Percentiles rank a stretch among this genome's conserved stretches.
These are phyloP conservation scores for Nasturtium officinale DNA, from an alignment of 345 rosid genomes.

Conservation along the genomic window DNA sequence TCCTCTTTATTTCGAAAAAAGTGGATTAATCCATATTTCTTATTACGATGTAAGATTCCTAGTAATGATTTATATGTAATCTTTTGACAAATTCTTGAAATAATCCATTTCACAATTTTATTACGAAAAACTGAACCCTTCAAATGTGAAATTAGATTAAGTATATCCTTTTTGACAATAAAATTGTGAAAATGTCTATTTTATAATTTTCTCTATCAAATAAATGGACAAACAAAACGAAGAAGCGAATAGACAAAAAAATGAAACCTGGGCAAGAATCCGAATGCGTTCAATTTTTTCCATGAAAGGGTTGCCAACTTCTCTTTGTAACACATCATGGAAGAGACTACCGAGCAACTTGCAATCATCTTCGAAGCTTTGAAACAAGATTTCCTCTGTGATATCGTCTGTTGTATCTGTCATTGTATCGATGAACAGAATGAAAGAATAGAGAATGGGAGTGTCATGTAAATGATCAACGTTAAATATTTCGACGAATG, in stretches of 20 bases:
- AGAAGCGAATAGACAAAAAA: background rate
- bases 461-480: slow-evolving; percentile 8
- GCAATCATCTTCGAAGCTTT: slow-evolving; percentile 91
- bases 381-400: slow-evolving; percentile 91
- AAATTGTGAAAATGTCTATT: too few relatives aligned
- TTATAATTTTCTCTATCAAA: too few relatives aligned
- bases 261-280: slow-evolving; percentile 75
- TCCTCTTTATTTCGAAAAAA: background rate
- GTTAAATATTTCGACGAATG: background rate
- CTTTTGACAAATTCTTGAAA: too few relatives aligned
- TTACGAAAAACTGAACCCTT: too few relatives aligned
- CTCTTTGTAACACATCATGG: slow-evolving; percentile 82
- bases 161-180: too few relatives aligned
- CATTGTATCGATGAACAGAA: slow-evolving; percentile 48
- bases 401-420: slow-evolving; percentile 97
- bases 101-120: too few relatives aligned
- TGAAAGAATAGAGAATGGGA: background rate
- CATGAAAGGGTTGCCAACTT: slow-evolving; percentile 67
- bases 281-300: slow-evolving; percentile 73
- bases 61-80: background rate
- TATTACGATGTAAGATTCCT: background rate
- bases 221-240: too few relatives aligned
- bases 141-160: too few relatives aligned
- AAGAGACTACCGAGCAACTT: slow-evolving; percentile 84
- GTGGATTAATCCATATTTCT: background rate